Base-by-base conservation (phyloP, 176 grass and related monocot genomes). In the Lolium multiflorum region DNA sequence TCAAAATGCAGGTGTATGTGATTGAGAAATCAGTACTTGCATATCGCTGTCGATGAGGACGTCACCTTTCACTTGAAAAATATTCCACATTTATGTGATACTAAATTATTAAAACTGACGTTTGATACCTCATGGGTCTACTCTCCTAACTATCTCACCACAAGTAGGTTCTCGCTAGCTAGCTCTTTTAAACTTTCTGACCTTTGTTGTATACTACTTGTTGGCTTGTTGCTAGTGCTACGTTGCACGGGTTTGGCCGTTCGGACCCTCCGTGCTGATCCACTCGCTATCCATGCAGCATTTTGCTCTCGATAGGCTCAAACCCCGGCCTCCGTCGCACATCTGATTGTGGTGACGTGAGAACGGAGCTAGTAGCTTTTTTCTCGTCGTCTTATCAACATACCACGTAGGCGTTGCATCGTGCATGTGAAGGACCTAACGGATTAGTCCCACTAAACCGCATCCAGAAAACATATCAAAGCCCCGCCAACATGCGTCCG, bases 351-450 rank as follows among this genome's bases (percentile, higher is more conserved):
- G 78, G 20, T 85, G 57, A 81, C 80, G 26, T 39, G n/a, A 74
- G 57, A 79, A 88, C 26, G 43, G 47, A 14, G 55, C 31, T 35
- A 35, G 28, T 31, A 31, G 31, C 81, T 39, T 86, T 89, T 84
- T 52, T 56, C 72, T 31, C n/a, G 21, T 86, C 79, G 43, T 78
- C 79, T 71, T 90, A 77, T 82, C 83, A 77, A 71, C 52, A 86
- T 82, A 77, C 83, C 89, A 90, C 64, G 52, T 86, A 70, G 78
- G 69, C 7, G 35, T 63, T 57, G 88, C 20, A 66, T 90, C 83
- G 82, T 49, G 20, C 62, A 71, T 82, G 61, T 28, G 63, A 78
- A 62, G 79, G 48, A 82, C 43, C 38, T 65, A 78, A 71, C 22
- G 17, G 89, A 90, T 87, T 64, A 82, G 9, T 4, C 26, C 49